Evolutionary conservation across 2,329 filamentous ascomycete genomes (phyloP).

Genomic region (Botrytis hyacinthi): DNA sequence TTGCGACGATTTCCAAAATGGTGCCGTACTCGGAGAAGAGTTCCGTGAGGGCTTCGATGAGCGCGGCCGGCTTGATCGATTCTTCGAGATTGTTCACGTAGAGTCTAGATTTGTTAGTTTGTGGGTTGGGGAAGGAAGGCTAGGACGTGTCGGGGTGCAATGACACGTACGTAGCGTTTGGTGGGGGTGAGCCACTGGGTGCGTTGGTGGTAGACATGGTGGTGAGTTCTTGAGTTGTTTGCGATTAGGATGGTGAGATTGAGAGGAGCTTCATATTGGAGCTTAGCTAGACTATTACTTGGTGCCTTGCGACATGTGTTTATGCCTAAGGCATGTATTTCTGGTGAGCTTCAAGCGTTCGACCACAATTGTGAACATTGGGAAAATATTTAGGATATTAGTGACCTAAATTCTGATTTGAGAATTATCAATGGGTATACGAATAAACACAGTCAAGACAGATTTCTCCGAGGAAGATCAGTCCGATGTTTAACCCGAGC

Average conservation of each 20-base stretch:
- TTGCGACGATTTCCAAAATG: conserved; percentile 81
- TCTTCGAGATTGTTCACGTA: conserved; percentile 87
- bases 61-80: conserved; percentile 75
- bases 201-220: conserved; percentile 5
- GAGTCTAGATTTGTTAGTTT: conserved; percentile 47
- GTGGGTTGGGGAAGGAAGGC: conserved; percentile 14
- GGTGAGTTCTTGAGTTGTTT: background rate
- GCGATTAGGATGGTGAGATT: background rate
- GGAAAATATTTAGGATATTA: background rate
- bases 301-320: background rate
- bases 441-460: background rate
- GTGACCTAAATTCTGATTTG: background rate
- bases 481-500: background rate
- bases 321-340: background rate
- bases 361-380: background rate
- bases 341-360: background rate
- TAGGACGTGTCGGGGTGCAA: conserved; percentile 64
- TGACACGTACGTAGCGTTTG: conserved; percentile 70
- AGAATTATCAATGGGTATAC: background rate
- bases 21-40: conserved; percentile 88
- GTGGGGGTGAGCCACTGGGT: conserved; percentile 31
- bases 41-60: conserved; percentile 69
- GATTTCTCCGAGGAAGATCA: background rate
- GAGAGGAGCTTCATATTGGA: background rate
- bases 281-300: background rate